Percentiles rank a stretch among this genome's conserved stretches.
phyloP scores from a whole-genome alignment of 192 early-diverging fungal species.

The Globomyces pollinis-pini region DNA sequence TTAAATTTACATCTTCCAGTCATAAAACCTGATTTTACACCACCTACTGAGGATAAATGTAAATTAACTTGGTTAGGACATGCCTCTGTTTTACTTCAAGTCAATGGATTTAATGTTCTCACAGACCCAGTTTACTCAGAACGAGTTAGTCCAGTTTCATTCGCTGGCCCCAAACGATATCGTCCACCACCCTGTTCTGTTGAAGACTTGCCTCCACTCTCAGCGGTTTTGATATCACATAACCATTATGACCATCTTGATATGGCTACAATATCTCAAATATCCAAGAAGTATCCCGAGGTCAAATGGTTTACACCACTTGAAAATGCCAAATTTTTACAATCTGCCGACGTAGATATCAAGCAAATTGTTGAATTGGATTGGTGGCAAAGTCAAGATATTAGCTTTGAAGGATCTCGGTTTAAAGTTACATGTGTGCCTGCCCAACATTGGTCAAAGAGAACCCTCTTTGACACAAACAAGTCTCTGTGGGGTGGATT shows the following conservation, averaged over 20 bases:
- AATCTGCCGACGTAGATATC: constrained; percentile 23
- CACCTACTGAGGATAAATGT: constrained; percentile 7
- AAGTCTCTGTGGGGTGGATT: constrained; percentile 77
- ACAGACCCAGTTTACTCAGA: constrained; percentile 70
- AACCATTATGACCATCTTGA: constrained; percentile 90
- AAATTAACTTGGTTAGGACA: constrained; percentile 58
- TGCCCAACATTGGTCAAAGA: constrained; percentile 63
- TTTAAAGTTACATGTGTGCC: constrained; percentile 53
- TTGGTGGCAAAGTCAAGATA: constrained; percentile 64
- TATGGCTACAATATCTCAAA: constrained; percentile 47
- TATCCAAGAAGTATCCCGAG: constrained; percentile 37
- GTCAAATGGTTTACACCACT: constrained; percentile 67
- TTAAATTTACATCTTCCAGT: too few relatives aligned
- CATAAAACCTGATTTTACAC: constrained; percentile 1
- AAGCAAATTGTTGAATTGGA: constrained; percentile 57
- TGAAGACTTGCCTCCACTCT: constrained; percentile 58
- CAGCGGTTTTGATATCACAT: constrained; percentile 71
- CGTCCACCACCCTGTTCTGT: constrained; percentile 58
- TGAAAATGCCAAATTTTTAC: constrained; percentile 65
- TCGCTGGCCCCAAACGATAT: constrained; percentile 59
- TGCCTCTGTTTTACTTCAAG: constrained; percentile 57
- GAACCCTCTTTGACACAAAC: constrained; percentile 58
- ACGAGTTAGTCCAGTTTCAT: constrained; percentile 64
- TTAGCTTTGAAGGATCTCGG: constrained; percentile 16
- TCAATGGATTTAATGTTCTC: constrained; percentile 59